Base-by-base conservation (phyloP, 2,329 filamentous ascomycete genomes). In the Gaeumannomyces tritici region DNA sequence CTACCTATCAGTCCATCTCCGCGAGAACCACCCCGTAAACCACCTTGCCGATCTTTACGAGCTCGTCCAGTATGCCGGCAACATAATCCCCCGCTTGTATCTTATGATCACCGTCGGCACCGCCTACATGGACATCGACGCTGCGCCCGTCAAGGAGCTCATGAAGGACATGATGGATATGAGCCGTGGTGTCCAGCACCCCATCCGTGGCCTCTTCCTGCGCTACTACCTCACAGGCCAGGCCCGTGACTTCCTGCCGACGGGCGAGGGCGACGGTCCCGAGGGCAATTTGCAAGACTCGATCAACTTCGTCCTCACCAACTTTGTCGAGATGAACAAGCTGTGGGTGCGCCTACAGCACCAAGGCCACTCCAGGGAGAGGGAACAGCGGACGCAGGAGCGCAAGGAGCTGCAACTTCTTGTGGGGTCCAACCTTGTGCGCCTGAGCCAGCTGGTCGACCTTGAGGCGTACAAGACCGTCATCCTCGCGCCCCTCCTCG, bases 91-190 rank as follows among this genome's bases (percentile, higher is more conserved):
- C 28, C 88, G 95, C 67, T 80, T 99, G 65, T 99, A 99, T 74
- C 88, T 99, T 64, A 99, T 99, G 96, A 95, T 99, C 71, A 99
- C 96, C 0, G 96, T 99, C 54, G 95, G 95, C 63, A 99, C 95
- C 2, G 96, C 96, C 59, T 99, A 99, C 80, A 99, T 99, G 95
- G 89, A 91, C 29, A 96, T 99, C 72, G 90, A 95, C 71, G 95
- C 98, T 82, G 95, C 96, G 63, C 95, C 95, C 0, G 95, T 99
- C 68, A 99, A 99, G 78, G 95, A 99, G 80, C 91, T 99, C 66
- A 99, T 99, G 95, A 99, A 99, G 78, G 95, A 99, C 75, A 99
- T 99, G 95, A 99, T 99, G 95, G 95, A 99, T 76, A 99, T 99
- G 95, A 98, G 92, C 76, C 86, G 95, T 66, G 95, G 95, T 63